A percentile compares a stretch with the other conserved stretches of the same genome.
These are phyloP conservation scores for Geotrichum fermentans DNA, from an alignment of 1,139 yeast genomes.

Conservation along the genomic window DNA sequence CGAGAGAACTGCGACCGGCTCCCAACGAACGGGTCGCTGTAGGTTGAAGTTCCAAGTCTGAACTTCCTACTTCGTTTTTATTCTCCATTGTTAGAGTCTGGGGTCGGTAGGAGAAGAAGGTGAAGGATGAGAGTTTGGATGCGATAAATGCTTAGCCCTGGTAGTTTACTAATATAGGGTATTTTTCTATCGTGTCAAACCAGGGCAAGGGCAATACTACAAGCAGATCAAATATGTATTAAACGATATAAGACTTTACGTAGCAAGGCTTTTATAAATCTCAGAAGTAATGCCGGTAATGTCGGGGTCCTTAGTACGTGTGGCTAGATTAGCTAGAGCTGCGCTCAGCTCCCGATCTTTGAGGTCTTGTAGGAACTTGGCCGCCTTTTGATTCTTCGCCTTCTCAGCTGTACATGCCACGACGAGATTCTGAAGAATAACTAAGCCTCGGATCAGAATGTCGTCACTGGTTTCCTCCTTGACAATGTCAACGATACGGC, in stretches of 20 bases:
- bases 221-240: neutral
- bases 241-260: neutral
- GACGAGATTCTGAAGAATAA: conserved; percentile 7
- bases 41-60: conserved; percentile 13
- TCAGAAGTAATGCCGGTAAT: conserved; percentile 11
- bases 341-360: conserved; percentile 1
- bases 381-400: conserved; percentile 1
- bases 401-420: conserved; percentile 1
- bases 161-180: neutral
- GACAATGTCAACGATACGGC: conserved; percentile 27
- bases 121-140: neutral
- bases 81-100: conserved; percentile 1
- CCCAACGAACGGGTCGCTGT: conserved; percentile 1
- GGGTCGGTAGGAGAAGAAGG: neutral
- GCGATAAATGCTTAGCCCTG: neutral
- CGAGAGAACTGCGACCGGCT: conserved; percentile 1
- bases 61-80: neutral
- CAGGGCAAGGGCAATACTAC: conserved; percentile 1
- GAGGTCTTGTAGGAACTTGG: neutral
- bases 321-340: conserved; percentile 8
- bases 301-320: conserved; percentile 13
- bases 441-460: conserved; percentile 15
- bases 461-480: conserved; percentile 16
- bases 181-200: neutral
- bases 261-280: conserved; percentile 3